Base-by-base conservation (phyloP, 2,329 filamentous ascomycete genomes). In the Coniochaeta sp. region DNA sequence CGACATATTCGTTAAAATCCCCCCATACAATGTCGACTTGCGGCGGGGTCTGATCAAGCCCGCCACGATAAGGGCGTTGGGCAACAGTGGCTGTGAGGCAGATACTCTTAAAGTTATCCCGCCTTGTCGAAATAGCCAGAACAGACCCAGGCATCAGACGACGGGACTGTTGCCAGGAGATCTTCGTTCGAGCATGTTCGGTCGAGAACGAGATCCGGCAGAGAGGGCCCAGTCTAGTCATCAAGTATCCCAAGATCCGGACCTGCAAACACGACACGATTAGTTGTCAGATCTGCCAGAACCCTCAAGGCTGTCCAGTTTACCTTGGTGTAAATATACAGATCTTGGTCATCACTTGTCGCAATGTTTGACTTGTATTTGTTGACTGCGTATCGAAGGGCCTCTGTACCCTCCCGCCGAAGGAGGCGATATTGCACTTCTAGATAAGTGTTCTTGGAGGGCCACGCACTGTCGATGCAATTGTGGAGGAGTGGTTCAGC, bases 21-120 rank as follows among this genome's bases (percentile, higher is more conserved):
- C 83, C 82, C 76, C 91, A 93, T 67, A 88, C 88, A 0, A 96
- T 76, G 64, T 96, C 91, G 17, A 96, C 81, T 36, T 87, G 81
- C 0, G 90, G 88, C 0, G 89, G 87, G 50, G 85, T 82, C 34
- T 84, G 78, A 43, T 88, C 80, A 0, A 96, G 73, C 0, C 83
- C 84, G 14, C 74, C 77, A 1, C 77, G 73, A 3, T 91, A 70
- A 0, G 86, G 84, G 14, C 90, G 81, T 17, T 89, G 89, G 6
- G 89, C 89, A 24, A 97, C 81, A 1, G 85, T 79, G 0, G 89
- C 92, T 3, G 95, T 77, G 44, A 88, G 82, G 64, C 89, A 92
- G 34, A 83, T 78, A 0, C 71, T 83, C 31, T 76, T 68, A 67
- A 96, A 96, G 7, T 75, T 77, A 67, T 96, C 88, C 0, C 72